phyloP scores from a whole-genome alignment of 345 rosid species.

The Populus ilicifolia region DNA sequence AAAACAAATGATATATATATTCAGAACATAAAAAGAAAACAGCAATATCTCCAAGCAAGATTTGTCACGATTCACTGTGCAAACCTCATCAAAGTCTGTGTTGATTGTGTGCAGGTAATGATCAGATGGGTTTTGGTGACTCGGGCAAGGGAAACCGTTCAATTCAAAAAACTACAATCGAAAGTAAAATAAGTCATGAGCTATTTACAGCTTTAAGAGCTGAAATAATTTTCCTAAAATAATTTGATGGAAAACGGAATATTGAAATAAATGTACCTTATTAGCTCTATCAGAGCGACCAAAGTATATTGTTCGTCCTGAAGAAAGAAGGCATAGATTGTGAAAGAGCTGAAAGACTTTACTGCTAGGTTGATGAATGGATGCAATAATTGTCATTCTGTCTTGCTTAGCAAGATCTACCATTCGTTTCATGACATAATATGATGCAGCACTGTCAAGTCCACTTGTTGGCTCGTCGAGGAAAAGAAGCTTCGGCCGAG shows the following conservation, averaged over 20 bases:
- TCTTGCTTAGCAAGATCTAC: slow-evolving; percentile 7
- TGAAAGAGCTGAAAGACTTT: slow-evolving; percentile 23
- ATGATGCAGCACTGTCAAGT: slow-evolving; percentile 26
- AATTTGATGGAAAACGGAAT: no score
- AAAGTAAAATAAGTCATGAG: background rate
- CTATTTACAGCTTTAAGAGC: no score
- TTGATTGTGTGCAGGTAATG: slow-evolving; percentile 13
- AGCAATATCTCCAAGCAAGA: background rate
- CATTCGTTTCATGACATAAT: slow-evolving; percentile 17
- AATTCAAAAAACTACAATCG: slow-evolving; percentile 8
- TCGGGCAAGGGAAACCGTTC: slow-evolving; percentile 16
- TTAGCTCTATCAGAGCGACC: slow-evolving; percentile 19
- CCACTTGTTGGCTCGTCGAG: slow-evolving; percentile 29
- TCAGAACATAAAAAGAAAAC: background rate
- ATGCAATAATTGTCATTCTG: slow-evolving; percentile 19
- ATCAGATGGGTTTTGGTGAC: slow-evolving; percentile 8
- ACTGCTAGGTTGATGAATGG: slow-evolving; percentile 24
- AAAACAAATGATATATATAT: background rate
- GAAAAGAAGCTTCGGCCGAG: slow-evolving; percentile 16
- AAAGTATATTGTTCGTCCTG: slow-evolving; percentile 17
- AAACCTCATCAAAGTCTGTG: slow-evolving; percentile 15
- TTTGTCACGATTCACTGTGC: no score
- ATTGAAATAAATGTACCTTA: background rate
- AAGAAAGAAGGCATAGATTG: slow-evolving; percentile 19
- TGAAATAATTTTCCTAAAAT: no score